A percentile compares a stretch with the other conserved stretches of the same genome.
These are phyloP conservation scores for Penicillium robsamsonii DNA, from an alignment of 495 filamentous ascomycete genomes.

Conservation along the genomic window DNA sequence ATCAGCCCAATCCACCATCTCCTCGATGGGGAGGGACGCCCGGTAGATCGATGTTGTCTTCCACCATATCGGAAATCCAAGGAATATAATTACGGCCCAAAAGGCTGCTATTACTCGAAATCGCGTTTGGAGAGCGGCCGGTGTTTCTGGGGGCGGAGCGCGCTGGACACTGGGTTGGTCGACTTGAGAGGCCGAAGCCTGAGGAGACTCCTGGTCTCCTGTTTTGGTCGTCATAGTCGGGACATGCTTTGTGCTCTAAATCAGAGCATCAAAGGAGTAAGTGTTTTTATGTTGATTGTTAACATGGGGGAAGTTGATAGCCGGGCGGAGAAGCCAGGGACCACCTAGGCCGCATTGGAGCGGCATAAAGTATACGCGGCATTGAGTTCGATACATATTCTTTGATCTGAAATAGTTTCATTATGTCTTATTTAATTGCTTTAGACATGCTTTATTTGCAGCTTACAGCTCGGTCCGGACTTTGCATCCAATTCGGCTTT, in stretches of 20 bases:
- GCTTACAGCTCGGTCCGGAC: background rate
- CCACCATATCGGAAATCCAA: constrained; percentile 96
- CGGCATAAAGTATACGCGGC: background rate
- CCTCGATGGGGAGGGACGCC: constrained; percentile 74
- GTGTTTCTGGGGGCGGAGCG: constrained; percentile 71
- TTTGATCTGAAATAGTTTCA: background rate
- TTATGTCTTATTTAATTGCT: background rate
- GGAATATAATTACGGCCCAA: constrained; percentile 79
- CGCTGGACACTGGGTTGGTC: constrained; percentile 31
- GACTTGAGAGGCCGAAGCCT: constrained; percentile 16
- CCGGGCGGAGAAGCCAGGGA: constrained; percentile 24
- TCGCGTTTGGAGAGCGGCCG: constrained; percentile 64
- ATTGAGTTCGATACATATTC: background rate
- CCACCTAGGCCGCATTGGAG: constrained; percentile 11
- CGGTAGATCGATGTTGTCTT: constrained; percentile 94
- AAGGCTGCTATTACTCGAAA: constrained; percentile 80
- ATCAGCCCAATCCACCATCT: constrained; percentile 92
- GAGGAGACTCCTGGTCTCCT: constrained; percentile 40
- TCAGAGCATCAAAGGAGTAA: constrained; percentile 9
- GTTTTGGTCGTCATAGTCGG: constrained; percentile 39
- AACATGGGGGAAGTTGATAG: constrained; percentile 14
- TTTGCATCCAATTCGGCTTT: background rate
- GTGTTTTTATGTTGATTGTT: constrained; percentile 9
- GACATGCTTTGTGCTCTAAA: constrained; percentile 37
- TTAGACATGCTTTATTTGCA: background rate